A percentile compares a stretch with the other conserved stretches of the same genome.
Evolutionary conservation across 345 rosid genomes (phyloP).

Genomic region (Aquilaria malaccensis): DNA sequence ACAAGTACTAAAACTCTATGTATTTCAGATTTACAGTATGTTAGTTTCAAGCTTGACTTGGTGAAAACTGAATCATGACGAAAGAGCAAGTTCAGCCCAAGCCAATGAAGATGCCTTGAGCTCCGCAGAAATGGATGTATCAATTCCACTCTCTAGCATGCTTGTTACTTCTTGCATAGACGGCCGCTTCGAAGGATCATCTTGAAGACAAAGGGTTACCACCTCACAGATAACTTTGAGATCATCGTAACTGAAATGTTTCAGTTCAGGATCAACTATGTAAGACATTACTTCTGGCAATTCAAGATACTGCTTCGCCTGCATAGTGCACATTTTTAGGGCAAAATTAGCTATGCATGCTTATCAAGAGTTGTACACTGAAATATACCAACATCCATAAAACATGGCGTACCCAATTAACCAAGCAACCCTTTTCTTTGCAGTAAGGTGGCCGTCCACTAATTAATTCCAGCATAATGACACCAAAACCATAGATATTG

Average conservation of each 20-base stretch:
- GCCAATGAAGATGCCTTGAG: constrained; percentile 82
- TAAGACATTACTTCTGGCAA: constrained; percentile 65
- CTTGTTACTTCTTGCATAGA: constrained; percentile 60
- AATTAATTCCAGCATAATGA: constrained; percentile 76
- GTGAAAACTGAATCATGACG: constrained; percentile 36
- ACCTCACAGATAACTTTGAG: constrained; percentile 76
- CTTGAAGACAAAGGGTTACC: constrained; percentile 54
- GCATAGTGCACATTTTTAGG: constrained; percentile 6
- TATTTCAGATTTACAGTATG: constrained; percentile 34
- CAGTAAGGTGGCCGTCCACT: constrained; percentile 90
- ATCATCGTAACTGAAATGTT: constrained; percentile 67
- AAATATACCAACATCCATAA: neutral
- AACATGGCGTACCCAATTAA: constrained; percentile 68
- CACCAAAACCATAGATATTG: constrained; percentile 81
- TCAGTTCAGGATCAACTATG: constrained; percentile 84
- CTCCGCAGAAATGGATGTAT: constrained; percentile 63
- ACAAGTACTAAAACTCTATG: constrained; percentile 9
- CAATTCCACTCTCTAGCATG: constrained; percentile 62
- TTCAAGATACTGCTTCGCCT: constrained; percentile 91
- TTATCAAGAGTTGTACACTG: neutral
- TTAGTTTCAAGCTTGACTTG: constrained; percentile 16
- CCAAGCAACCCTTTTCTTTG: constrained; percentile 81
- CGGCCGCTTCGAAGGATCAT: constrained; percentile 47
- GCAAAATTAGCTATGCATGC: constrained; percentile 1
- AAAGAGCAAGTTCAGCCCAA: constrained; percentile 94